Percentiles rank a stretch among this genome's conserved stretches.
phyloP scores from a whole-genome alignment of 1,284 basidiomycete genomes.

The Rhizoctonia solani region DNA sequence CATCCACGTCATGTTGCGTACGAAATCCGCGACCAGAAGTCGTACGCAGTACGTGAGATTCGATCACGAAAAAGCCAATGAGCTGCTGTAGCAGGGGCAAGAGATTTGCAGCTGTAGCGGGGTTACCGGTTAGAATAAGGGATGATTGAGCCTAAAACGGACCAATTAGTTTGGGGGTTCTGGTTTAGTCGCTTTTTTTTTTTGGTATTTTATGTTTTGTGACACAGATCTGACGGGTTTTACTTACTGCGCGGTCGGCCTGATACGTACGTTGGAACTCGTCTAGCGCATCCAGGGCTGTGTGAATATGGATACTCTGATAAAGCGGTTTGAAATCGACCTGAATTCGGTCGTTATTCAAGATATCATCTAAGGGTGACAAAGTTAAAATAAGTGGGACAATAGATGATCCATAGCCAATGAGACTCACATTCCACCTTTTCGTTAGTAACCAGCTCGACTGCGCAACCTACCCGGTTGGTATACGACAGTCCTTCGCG shows the following conservation, averaged over 20 bases:
- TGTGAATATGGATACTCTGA: slow-evolving; percentile 97
- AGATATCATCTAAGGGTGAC: slow-evolving; percentile 81
- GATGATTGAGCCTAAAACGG: slow-evolving; percentile 85
- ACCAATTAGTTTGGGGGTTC: too few relatives aligned
- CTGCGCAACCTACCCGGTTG: slow-evolving; percentile 89
- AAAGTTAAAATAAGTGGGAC: not conserved
- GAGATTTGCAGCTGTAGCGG: slow-evolving; percentile 50
- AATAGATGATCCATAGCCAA: not conserved
- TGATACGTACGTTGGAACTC: slow-evolving; percentile 93
- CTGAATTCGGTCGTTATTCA: slow-evolving; percentile 85
- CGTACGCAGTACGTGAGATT: slow-evolving; percentile 88
- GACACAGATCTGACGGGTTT: slow-evolving; percentile 26
- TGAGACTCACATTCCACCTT: slow-evolving; percentile 81
- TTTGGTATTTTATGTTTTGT: not conserved
- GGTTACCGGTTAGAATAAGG: slow-evolving; percentile 76
- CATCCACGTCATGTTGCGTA: slow-evolving; percentile 88
- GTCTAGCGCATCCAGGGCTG: slow-evolving; percentile 84
- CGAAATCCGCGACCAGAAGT: slow-evolving; percentile 74
- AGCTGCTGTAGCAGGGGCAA: slow-evolving; percentile 82
- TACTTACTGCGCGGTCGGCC: slow-evolving; percentile 83
- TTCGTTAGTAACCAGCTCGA: slow-evolving; percentile 93
- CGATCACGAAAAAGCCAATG: slow-evolving; percentile 98
- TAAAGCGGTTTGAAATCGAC: slow-evolving; percentile 96
- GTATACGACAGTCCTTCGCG: slow-evolving; percentile 73
- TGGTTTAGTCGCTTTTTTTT: too few relatives aligned